These are phyloP conservation scores for Prunus mume DNA, from an alignment of 306 rosid species.

Conservation along the genomic window DNA sequence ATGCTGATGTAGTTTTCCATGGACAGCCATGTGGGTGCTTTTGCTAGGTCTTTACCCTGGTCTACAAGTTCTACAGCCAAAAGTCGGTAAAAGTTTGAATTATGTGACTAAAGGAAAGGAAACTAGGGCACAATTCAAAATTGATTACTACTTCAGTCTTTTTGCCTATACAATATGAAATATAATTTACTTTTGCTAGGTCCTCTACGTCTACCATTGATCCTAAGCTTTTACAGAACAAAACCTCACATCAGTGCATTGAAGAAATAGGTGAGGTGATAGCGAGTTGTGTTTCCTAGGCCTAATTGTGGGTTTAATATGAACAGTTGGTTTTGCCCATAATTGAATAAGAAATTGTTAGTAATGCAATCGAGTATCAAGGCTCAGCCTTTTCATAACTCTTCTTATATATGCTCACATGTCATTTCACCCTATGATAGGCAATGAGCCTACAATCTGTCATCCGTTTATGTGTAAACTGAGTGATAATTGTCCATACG, in stretches of 20 bases:
- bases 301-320: background rate
- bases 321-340: background rate
- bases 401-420: background rate
- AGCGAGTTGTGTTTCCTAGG: background rate
- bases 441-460: background rate
- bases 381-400: background rate
- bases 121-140: background rate
- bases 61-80: slow-evolving; percentile 10
- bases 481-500: too few species aligned
- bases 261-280: background rate
- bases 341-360: background rate
- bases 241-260: too few species aligned
- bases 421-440: background rate
- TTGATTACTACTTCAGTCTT: background rate
- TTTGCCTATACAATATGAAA: background rate
- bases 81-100: slow-evolving; percentile 13
- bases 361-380: background rate
- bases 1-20: background rate
- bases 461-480: background rate
- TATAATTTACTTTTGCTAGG: background rate
- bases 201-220: too few species aligned
- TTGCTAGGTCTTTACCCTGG: slow-evolving; percentile 11
- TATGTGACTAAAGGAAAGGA: slow-evolving; percentile 13
- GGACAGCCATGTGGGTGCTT: slow-evolving; percentile 7
- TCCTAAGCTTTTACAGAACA: too few species aligned